Base-by-base conservation (phyloP, 805 yeast genomes). In the Yarrowia osloensis region DNA sequence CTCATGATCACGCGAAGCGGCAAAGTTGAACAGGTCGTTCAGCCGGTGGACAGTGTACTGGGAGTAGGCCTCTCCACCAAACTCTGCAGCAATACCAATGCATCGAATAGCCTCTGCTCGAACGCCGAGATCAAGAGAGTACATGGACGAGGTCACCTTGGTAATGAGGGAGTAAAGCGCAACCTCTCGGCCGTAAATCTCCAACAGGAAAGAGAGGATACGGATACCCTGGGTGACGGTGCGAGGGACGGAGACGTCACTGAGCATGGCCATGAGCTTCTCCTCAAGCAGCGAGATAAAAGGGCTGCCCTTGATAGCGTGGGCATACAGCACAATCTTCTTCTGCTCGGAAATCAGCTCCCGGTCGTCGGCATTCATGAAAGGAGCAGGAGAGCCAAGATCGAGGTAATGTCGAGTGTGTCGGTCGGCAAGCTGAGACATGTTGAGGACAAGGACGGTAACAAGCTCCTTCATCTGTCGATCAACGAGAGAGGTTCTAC, bases 241-340 rank as follows among this genome's bases (percentile, higher is more conserved):
- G 79, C 94, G 98, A 72, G 98, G 88, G 37, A 92, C 82, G 5
- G 86, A 81, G 2, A 96, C 73, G 65, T 76, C 73, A 12, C 69
- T 72, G 40, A 72, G 70, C n/a, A 71, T 90, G 8, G 98, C 98
- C 50, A 88, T 84, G 6, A 91, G 92, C 78, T 95, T 95, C 70
- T 94, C 98, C 74, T 95, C 99, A 68, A 95, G 81, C 21, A 90
- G 81, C 9, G 97, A 90, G 3, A 98, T 92, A 75, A 93, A 97
- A 62, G 95, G 91, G 21, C 98, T 54, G 28, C 61, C 61, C 61
- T 54, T 54, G 44, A 54, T 54, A n/a, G 61, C 61, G n/a, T 54
- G 33, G 17, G 61, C 61, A 9, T 54, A 54, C 11, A 54, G 98
- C 73, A 95, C 86, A 73, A 90, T 92, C 77, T 91, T 93, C 67